Conservation (phyloP, 345 rosid species). For the Theobroma cacao region DNA sequence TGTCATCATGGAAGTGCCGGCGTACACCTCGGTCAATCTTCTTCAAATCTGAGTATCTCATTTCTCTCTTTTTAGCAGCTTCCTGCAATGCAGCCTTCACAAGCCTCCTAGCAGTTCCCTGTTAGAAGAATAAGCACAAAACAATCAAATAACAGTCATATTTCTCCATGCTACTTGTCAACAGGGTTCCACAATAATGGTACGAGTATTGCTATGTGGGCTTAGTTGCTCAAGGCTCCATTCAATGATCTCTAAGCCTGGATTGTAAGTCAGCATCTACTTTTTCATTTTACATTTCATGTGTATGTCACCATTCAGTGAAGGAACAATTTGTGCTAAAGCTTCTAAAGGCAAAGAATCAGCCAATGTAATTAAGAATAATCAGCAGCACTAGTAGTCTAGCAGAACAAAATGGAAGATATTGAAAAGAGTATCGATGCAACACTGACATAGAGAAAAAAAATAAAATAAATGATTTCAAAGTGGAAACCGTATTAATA, state of each 20-base stretch:
- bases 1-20: slow-evolving; percentile 77
- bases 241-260: background rate
- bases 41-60: slow-evolving; percentile 76
- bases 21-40: slow-evolving; percentile 76
- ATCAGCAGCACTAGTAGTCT: background rate
- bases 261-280: background rate
- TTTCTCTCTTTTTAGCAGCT: slow-evolving; percentile 57
- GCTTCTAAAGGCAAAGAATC: background rate
- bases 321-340: background rate
- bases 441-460: background rate
- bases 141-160: background rate
- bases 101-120: slow-evolving; percentile 74
- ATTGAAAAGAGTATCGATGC: background rate
- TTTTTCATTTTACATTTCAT: background rate
- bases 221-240: background rate
- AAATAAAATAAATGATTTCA: background rate
- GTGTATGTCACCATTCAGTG: background rate
- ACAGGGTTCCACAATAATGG: background rate
- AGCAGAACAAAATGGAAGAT: background rate
- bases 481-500: background rate
- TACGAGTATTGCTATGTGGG: background rate
- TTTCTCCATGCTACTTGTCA: background rate
- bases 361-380: background rate
- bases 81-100: slow-evolving; percentile 57
- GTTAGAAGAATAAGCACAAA: slow-evolving; percentile 12